Percentiles rank a stretch among this genome's conserved stretches.
Evolutionary conservation across 345 rosid species (phyloP).

Genomic region (Ceriops decandra): DNA sequence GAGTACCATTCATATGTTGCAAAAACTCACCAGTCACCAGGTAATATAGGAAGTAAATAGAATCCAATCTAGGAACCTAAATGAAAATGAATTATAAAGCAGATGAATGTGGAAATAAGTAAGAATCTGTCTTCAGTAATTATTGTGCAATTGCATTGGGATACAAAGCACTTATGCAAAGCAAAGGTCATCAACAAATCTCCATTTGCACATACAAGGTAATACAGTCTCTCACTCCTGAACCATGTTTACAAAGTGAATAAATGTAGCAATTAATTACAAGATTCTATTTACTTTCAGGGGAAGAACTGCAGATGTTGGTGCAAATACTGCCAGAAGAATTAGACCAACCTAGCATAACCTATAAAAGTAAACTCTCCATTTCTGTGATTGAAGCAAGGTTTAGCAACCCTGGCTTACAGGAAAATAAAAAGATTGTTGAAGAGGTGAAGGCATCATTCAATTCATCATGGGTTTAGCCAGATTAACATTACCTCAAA

Average conservation of each 20-base stretch:
- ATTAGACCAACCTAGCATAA: neutral
- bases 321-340: neutral
- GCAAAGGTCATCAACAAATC: neutral
- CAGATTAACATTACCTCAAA: neutral
- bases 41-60: too few species aligned
- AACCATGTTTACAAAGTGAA: neutral
- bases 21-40: too few species aligned
- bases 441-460: neutral
- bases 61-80: too few species aligned
- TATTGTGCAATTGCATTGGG: too few species aligned
- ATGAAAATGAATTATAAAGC: too few species aligned
- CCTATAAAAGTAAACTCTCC: neutral
- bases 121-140: too few species aligned
- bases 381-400: neutral
- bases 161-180: neutral
- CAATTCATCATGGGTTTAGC: neutral
- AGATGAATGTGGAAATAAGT: too few species aligned
- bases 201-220: neutral
- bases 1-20: neutral
- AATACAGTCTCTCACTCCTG: neutral
- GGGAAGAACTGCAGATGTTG: neutral
- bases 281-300: neutral
- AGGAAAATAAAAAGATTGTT: neutral
- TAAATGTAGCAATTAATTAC: neutral
- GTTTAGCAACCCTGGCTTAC: neutral